Evolutionary conservation across 1,284 basidiomycete genomes (phyloP).

Genomic region (Apiotrichum porosum): DNA sequence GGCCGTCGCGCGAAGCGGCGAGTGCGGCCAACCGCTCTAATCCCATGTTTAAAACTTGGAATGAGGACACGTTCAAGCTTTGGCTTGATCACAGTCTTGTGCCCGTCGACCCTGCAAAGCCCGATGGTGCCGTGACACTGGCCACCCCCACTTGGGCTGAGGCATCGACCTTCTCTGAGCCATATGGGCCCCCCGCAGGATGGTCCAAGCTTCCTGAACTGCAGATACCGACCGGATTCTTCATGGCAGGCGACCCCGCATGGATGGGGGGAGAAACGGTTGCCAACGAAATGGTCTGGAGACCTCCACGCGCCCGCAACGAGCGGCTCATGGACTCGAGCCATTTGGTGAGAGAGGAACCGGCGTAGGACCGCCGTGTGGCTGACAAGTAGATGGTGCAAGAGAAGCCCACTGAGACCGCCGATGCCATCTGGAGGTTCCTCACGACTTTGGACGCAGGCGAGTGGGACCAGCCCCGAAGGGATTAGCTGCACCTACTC

Average conservation of each 20-base stretch:
- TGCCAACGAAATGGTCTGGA: conserved; percentile 29
- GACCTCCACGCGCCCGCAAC: conserved; percentile 24
- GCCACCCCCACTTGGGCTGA: conserved; percentile 37
- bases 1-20: conserved; percentile 62
- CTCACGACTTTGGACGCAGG: conserved; percentile 19
- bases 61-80: conserved; percentile 60
- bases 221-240: conserved; percentile 28
- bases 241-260: conserved; percentile 30
- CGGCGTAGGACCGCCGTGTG: not conserved
- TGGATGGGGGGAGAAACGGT: conserved; percentile 22
- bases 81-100: conserved; percentile 66
- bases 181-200: conserved; percentile 24
- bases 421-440: conserved; percentile 30
- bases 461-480: no score
- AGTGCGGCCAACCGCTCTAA: conserved; percentile 54
- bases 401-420: conserved; percentile 35
- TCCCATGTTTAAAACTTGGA: conserved; percentile 37
- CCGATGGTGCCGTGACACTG: conserved; percentile 22
- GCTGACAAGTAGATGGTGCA: conserved; percentile 20
- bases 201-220: conserved; percentile 36
- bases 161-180: conserved; percentile 31
- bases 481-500: no score
- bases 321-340: conserved; percentile 31
- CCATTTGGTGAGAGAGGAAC: conserved; percentile 28
- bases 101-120: conserved; percentile 22